phyloP scores from a whole-genome alignment of 2,329 filamentous ascomycete genomes.

The Neocatenulostroma microsporum region DNA sequence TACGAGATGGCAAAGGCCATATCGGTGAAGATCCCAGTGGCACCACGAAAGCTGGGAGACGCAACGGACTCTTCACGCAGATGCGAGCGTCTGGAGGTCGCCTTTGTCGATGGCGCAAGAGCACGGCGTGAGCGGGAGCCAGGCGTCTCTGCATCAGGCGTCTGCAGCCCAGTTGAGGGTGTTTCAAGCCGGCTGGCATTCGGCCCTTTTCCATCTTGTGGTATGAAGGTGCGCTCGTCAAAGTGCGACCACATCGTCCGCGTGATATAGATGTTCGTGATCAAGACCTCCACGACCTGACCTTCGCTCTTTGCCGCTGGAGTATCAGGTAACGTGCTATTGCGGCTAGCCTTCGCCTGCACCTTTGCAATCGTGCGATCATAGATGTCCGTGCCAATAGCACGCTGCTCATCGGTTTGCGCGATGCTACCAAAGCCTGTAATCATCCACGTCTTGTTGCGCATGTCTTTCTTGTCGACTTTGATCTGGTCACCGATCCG shows the following conservation, averaged over 20 bases:
- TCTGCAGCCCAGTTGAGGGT: slow-evolving; percentile 14
- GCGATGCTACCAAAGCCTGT: slow-evolving; percentile 37
- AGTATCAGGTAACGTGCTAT: slow-evolving; percentile 25
- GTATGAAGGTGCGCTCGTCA: slow-evolving; percentile 31
- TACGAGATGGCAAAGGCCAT: slow-evolving; percentile 89
- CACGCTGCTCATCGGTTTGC: slow-evolving; percentile 22
- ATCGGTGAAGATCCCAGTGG: slow-evolving; percentile 55
- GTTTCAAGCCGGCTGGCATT: slow-evolving; percentile 16
- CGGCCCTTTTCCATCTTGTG: slow-evolving; percentile 11
- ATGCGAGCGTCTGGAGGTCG: slow-evolving; percentile 11
- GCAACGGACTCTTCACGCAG: slow-evolving; percentile 22
- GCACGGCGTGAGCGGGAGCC: slow-evolving; percentile 42
- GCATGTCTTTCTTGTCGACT: slow-evolving; percentile 39
- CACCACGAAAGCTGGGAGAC: slow-evolving; percentile 7
- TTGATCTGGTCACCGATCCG: slow-evolving; percentile 40
- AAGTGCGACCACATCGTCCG: slow-evolving; percentile 37
- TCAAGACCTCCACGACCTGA: slow-evolving; percentile 32
- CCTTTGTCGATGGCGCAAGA: slow-evolving; percentile 12
- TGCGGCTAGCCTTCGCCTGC: slow-evolving; percentile 31
- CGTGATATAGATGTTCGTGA: slow-evolving; percentile 39
- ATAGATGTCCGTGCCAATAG: slow-evolving; percentile 33
- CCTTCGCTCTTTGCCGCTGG: slow-evolving; percentile 10
- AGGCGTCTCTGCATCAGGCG: slow-evolving; percentile 41
- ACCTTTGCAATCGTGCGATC: slow-evolving; percentile 36
- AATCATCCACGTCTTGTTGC: slow-evolving; percentile 39